Percentiles rank a stretch among this genome's conserved stretches.
Evolutionary conservation across 2,329 filamentous ascomycete genomes (phyloP).

Genomic region (Fusarium sp.): DNA sequence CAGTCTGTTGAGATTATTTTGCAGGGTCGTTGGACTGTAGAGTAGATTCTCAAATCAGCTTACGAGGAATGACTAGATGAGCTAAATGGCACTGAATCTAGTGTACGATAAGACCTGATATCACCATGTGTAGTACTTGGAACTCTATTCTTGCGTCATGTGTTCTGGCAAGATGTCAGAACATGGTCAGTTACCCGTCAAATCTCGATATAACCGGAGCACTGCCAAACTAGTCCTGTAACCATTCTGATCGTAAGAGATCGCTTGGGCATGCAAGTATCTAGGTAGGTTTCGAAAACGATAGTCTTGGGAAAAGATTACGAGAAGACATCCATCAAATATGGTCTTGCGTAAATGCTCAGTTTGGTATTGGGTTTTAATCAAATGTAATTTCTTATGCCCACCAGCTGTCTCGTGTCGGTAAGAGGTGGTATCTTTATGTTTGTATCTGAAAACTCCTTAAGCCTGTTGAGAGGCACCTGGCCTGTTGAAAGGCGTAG

Average conservation of each 20-base stretch:
- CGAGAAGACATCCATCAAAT: not conserved
- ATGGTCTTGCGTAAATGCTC: conserved; percentile 20
- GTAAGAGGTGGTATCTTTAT: conserved; percentile 30
- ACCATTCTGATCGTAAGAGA: not conserved
- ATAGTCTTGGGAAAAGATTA: not conserved
- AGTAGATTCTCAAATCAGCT: conserved; percentile 44
- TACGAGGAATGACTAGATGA: conserved; percentile 40
- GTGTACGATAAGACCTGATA: conserved; percentile 19
- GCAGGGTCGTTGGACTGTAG: conserved; percentile 33
- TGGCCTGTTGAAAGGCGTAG: conserved; percentile 49
- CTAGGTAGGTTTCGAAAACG: not conserved
- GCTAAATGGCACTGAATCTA: conserved; percentile 25
- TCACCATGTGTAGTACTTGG: not conserved
- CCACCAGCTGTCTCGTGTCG: conserved; percentile 36
- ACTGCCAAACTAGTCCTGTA: not conserved
- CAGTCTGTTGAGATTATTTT: conserved; percentile 22
- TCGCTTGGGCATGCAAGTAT: too few relatives aligned
- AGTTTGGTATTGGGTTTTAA: conserved; percentile 37
- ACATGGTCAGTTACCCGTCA: not conserved
- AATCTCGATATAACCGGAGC: not conserved
- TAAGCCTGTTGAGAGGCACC: conserved; percentile 49
- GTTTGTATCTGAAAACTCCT: conserved; percentile 41
- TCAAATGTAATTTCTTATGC: conserved; percentile 26
- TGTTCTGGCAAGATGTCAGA: not conserved
- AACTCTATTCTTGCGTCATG: not conserved